Conservation (phyloP, 1,284 basidiomycete species). For the Pseudozyma thailandica region DNA sequence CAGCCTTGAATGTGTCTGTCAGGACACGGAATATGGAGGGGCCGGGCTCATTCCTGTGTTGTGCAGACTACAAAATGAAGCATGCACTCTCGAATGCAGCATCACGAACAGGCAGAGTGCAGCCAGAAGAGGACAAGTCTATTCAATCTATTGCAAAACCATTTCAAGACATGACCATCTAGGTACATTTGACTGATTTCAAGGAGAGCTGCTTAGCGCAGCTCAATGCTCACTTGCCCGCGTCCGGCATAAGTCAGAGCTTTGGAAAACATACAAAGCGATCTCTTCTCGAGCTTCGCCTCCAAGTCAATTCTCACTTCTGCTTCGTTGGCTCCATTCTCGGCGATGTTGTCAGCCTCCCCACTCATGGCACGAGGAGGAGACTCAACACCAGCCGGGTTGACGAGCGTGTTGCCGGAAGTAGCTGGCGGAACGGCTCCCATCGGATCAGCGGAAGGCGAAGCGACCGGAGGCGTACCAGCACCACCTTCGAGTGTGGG, state of each 20-base stretch:
- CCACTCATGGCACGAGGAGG: neutral
- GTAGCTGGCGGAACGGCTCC: neutral
- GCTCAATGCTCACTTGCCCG: slow-evolving; percentile 27
- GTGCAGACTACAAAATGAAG: no score
- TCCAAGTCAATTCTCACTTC: slow-evolving; percentile 13
- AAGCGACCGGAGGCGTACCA: slow-evolving; percentile 6
- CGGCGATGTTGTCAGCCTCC: neutral
- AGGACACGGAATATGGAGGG: no score
- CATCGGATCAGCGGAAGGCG: slow-evolving; percentile 1
- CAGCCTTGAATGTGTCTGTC: no score
- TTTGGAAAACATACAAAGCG: slow-evolving; percentile 30
- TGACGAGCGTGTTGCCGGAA: neutral
- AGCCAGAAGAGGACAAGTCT: no score
- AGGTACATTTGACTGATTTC: neutral
- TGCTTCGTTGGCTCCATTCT: slow-evolving; percentile 1
- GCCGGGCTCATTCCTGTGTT: no score
- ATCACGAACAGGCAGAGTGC: no score
- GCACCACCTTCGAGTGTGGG: slow-evolving; percentile 1
- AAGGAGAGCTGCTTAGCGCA: slow-evolving; percentile 8
- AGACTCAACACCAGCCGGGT: neutral
- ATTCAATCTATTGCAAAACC: neutral
- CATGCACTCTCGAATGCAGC: no score
- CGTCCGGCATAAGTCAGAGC: slow-evolving; percentile 34
- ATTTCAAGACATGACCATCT: neutral
- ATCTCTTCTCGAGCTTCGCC: slow-evolving; percentile 14